Evolutionary conservation across 2,329 filamentous ascomycete genomes (phyloP).

Genomic region (Dothidotthia symphoricarpi): DNA sequence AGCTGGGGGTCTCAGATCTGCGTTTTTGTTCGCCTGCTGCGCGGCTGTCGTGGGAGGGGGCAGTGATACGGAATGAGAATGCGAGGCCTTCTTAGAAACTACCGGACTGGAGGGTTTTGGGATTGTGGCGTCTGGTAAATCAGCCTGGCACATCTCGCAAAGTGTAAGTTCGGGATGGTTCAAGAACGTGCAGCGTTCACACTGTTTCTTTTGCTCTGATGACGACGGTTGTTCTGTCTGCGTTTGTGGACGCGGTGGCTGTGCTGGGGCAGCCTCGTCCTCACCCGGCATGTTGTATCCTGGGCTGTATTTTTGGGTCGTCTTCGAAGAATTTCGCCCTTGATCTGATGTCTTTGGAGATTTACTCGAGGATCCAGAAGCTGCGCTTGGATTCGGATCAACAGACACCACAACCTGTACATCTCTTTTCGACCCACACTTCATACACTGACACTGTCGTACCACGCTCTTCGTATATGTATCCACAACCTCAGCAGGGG

Average conservation of each 20-base stretch:
- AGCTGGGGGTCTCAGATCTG: slow-evolving; percentile 16
- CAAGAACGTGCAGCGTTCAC: slow-evolving; percentile 37
- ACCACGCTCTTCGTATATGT: slow-evolving; percentile 35
- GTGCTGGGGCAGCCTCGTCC: slow-evolving; percentile 16
- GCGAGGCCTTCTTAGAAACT: slow-evolving; percentile 13
- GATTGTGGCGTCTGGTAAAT: slow-evolving; percentile 25
- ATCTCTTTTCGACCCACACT: slow-evolving; percentile 37
- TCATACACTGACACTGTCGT: slow-evolving; percentile 36
- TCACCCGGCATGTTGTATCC: slow-evolving; percentile 28
- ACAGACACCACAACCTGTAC: slow-evolving; percentile 36
- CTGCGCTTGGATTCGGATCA: slow-evolving; percentile 29
- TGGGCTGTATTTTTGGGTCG: slow-evolving; percentile 25
- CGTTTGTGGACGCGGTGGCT: slow-evolving; percentile 18
- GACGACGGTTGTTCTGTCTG: slow-evolving; percentile 18
- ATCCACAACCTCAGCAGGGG: slow-evolving; percentile 27
- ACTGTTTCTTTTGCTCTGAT: slow-evolving; percentile 35
- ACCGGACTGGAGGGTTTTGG: slow-evolving; percentile 25
- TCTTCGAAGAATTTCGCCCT: slow-evolving; percentile 14
- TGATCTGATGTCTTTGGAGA: slow-evolving; percentile 4
- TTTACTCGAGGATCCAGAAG: neutral
- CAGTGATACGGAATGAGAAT: slow-evolving; percentile 32
- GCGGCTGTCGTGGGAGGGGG: slow-evolving; percentile 17
- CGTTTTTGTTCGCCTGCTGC: slow-evolving; percentile 6
- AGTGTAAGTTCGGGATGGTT: slow-evolving; percentile 31
- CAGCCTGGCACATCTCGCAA: slow-evolving; percentile 37